These are phyloP conservation scores for Fusarium albosuccineum DNA, from an alignment of 2,329 filamentous ascomycete species.

Conservation along the genomic window DNA sequence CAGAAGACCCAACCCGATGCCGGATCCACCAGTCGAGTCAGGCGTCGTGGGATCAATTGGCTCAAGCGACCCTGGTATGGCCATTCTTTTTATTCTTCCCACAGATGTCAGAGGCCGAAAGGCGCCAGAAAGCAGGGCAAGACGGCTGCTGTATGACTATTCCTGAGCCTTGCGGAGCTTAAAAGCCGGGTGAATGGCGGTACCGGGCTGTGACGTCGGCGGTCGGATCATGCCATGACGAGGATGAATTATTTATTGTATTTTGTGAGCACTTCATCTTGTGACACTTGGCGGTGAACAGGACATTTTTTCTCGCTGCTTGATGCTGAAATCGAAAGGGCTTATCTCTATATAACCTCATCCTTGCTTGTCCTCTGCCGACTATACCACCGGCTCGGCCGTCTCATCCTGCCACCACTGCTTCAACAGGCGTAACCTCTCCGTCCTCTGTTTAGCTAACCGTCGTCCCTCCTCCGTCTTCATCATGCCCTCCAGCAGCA, in stretches of 20 bases:
- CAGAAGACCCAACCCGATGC: slow-evolving; percentile 19
- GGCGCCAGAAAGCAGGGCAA: background rate
- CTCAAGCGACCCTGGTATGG: slow-evolving; percentile 1
- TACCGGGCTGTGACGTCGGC: slow-evolving; percentile 9
- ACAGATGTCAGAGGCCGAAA: slow-evolving; percentile 15
- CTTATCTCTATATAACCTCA: background rate
- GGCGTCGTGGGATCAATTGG: slow-evolving; percentile 23
- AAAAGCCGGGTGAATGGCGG: background rate
- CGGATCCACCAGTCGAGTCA: slow-evolving; percentile 13
- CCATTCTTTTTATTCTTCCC: slow-evolving; percentile 1
- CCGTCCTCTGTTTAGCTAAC: slow-evolving; percentile 67
- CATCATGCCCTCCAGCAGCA: slow-evolving; percentile 74
- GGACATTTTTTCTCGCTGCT: background rate
- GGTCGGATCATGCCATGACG: background rate
- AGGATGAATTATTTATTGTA: background rate
- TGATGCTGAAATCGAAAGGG: slow-evolving; percentile 1
- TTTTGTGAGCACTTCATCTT: background rate
- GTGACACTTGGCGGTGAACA: slow-evolving; percentile 3
- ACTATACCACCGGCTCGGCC: slow-evolving; percentile 20
- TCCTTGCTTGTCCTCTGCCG: slow-evolving; percentile 14
- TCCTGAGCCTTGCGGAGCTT: slow-evolving; percentile 2
- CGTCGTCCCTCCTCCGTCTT: slow-evolving; percentile 69
- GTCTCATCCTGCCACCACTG: slow-evolving; percentile 71
- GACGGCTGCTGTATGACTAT: slow-evolving; percentile 29
- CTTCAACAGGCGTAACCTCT: slow-evolving; percentile 65